A percentile compares a stretch with the other conserved stretches of the same genome.
These are phyloP conservation scores for Papiliotrema terrestris DNA, from an alignment of 1,284 basidiomycete genomes.

Conservation along the genomic window DNA sequence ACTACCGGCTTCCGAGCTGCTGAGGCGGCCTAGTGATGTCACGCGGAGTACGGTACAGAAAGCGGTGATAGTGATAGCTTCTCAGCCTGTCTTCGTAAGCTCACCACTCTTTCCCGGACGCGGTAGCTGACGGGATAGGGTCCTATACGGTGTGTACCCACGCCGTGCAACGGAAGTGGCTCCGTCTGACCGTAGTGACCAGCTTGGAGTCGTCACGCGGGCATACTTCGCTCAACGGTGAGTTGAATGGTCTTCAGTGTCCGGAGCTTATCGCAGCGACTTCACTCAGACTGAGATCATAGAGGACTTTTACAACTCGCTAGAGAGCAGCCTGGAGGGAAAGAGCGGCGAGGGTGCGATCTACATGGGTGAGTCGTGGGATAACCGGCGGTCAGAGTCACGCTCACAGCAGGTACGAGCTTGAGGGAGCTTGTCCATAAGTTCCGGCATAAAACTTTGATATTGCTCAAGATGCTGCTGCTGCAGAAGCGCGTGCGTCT, in stretches of 20 bases:
- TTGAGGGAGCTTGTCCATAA: slow-evolving; percentile 88
- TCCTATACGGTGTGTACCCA: slow-evolving; percentile 31
- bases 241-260: background rate
- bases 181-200: slow-evolving; percentile 59
- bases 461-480: slow-evolving; percentile 90
- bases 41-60: slow-evolving; percentile 97
- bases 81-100: slow-evolving; percentile 74
- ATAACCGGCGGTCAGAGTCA: background rate
- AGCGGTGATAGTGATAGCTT: slow-evolving; percentile 90
- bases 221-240: slow-evolving; percentile 80
- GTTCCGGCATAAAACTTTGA: slow-evolving; percentile 88
- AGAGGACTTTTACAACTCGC: slow-evolving; percentile 70
- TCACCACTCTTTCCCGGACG: background rate
- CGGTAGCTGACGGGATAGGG: slow-evolving; percentile 27
- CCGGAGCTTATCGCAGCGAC: slow-evolving; percentile 55
- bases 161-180: background rate
- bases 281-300: slow-evolving; percentile 79
- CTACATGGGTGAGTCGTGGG: slow-evolving; percentile 39
- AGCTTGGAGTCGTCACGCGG: slow-evolving; percentile 90
- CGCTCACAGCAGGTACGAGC: slow-evolving; percentile 63
- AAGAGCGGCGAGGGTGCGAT: slow-evolving; percentile 44
- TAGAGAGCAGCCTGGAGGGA: slow-evolving; percentile 55
- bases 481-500: slow-evolving; percentile 73
- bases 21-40: slow-evolving; percentile 78
- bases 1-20: slow-evolving; percentile 75